Evolutionary conservation across 1,139 yeast species (phyloP).

Genomic region (Yamadazyma trypodendri): DNA sequence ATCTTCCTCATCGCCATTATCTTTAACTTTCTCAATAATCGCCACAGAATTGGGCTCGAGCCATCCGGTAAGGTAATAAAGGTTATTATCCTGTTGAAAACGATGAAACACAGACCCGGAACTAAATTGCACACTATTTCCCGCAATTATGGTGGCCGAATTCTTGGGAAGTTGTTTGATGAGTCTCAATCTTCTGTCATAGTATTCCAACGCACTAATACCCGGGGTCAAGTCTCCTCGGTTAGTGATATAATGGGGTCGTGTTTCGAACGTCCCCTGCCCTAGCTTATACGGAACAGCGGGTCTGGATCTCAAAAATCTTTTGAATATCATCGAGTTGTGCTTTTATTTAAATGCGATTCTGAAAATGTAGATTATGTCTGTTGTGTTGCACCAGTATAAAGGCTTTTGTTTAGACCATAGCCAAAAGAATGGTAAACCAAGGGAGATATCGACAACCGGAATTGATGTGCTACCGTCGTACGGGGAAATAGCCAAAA

Average conservation of each 20-base stretch:
- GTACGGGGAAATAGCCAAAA: conserved; percentile 13
- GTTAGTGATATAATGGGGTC: conserved; percentile 67
- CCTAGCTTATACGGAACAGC: conserved; percentile 51
- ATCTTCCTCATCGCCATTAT: conserved; percentile 49
- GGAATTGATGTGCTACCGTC: conserved; percentile 36
- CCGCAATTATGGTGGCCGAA: conserved; percentile 73
- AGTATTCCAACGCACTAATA: conserved; percentile 80
- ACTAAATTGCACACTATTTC: conserved; percentile 70
- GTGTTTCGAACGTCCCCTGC: conserved; percentile 83
- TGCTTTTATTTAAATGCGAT: background rate
- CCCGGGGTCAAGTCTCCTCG: conserved; percentile 89
- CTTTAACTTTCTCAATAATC: conserved; percentile 60
- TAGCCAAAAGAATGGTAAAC: conserved; percentile 6
- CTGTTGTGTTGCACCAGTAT: conserved; percentile 19
- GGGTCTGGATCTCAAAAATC: conserved; percentile 11
- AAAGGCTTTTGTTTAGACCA: conserved; percentile 23
- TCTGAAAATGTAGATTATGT: conserved; percentile 7
- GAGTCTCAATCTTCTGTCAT: conserved; percentile 60
- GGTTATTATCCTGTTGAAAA: conserved; percentile 88
- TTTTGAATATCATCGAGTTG: conserved; percentile 7
- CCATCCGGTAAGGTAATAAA: conserved; percentile 89
- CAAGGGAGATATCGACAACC: conserved; percentile 14
- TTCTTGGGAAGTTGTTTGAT: conserved; percentile 58
- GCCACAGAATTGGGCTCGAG: conserved; percentile 86
- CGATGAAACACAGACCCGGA: conserved; percentile 89